phyloP scores from a whole-genome alignment of 176 grass and related monocot species.

The Ampelocalamus luodianensis region DNA sequence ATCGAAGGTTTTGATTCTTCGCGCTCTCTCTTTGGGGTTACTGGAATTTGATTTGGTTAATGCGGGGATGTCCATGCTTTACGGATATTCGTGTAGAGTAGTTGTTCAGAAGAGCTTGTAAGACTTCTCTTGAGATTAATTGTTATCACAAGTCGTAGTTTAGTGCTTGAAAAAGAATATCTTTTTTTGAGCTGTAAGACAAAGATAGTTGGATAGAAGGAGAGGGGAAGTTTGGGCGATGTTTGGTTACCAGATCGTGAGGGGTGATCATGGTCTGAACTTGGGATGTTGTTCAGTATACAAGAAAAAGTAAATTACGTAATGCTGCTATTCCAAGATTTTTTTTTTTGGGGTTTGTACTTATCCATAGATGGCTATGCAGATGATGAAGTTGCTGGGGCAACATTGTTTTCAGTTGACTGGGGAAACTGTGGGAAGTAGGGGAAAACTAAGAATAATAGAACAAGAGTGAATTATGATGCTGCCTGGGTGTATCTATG shows the following conservation, averaged over 20 bases:
- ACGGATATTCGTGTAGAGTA: not conserved
- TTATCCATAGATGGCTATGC: not conserved
- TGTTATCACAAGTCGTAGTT: not conserved
- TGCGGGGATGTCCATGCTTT: not conserved
- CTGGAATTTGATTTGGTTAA: conserved; percentile 3
- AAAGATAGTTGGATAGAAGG: not conserved
- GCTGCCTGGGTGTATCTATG: not conserved
- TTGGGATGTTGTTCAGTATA: not conserved
- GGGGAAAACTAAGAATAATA: not conserved
- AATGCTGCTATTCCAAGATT: not conserved
- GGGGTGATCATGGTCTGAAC: not conserved
- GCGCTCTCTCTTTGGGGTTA: not conserved
- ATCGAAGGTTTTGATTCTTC: conserved; percentile 60
- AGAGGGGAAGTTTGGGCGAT: not conserved
- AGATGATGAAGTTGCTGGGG: not conserved
- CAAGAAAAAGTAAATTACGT: not conserved
- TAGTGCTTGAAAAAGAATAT: not conserved
- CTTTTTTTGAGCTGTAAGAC: not conserved
- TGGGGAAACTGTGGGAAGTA: not conserved
- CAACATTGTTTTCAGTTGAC: not conserved
- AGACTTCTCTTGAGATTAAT: not conserved
- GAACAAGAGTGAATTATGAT: not conserved
- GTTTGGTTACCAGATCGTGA: not conserved
- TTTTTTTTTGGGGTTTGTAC: not conserved
- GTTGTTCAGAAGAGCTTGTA: not conserved